phyloP scores from a whole-genome alignment of 1,139 yeast genomes.

The Suhomyces bolitotheri region DNA sequence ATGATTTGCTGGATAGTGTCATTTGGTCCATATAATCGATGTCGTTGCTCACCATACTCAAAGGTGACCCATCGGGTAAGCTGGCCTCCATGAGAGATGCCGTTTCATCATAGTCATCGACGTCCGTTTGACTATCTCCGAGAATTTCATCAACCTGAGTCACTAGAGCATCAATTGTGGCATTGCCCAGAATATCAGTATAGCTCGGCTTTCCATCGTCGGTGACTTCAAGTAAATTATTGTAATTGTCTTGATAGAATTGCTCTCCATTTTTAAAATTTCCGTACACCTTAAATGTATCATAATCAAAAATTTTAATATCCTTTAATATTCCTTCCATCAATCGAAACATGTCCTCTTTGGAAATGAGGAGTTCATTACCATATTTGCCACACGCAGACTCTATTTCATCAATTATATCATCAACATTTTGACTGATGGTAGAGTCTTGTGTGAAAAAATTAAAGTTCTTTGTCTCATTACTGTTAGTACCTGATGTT shows the following conservation, averaged over 20 bases:
- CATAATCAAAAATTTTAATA: constrained; percentile 17
- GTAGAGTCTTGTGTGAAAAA: constrained; percentile 9
- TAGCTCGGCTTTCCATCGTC: not conserved
- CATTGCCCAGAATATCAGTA: constrained; percentile 2
- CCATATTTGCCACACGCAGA: constrained; percentile 6
- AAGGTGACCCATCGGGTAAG: constrained; percentile 6
- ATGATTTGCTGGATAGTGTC: constrained; percentile 3
- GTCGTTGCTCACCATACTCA: constrained; percentile 5
- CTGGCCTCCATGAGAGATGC: constrained; percentile 18
- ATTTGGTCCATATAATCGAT: constrained; percentile 6
- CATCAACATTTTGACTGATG: constrained; percentile 1
- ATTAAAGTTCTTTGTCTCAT: not conserved
- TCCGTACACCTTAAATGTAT: constrained; percentile 14
- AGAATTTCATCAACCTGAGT: constrained; percentile 7
- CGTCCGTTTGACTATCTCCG: constrained; percentile 1
- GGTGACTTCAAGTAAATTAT: constrained; percentile 1
- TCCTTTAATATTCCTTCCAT: constrained; percentile 14
- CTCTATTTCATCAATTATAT: constrained; percentile 13
- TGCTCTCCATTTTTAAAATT: constrained; percentile 11
- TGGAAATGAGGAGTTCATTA: constrained; percentile 13
- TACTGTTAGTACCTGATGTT: not conserved
- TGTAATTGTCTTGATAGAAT: constrained; percentile 13
- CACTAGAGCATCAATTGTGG: constrained; percentile 6
- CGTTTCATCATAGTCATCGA: constrained; percentile 17
- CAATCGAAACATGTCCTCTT: constrained; percentile 15